Evolutionary conservation across 257 asterid genomes (phyloP).

Genomic region (Lithospermum erythrorhizon): DNA sequence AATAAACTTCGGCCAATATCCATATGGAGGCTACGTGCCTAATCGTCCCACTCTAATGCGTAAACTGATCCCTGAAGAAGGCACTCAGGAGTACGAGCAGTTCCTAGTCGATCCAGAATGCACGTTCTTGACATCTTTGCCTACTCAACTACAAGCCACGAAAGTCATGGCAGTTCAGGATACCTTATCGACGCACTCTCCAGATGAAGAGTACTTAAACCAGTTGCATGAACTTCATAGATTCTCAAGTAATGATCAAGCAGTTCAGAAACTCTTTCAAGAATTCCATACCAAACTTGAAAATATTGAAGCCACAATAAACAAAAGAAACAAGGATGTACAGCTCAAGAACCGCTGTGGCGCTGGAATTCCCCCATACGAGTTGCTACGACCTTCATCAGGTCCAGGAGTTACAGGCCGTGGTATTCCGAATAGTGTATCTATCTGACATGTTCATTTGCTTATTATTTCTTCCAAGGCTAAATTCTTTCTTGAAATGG

Average conservation of each 20-base stretch:
- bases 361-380: constrained; percentile 92
- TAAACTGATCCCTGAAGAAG: constrained; percentile 59
- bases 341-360: constrained; percentile 65
- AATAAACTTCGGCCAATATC: constrained; percentile 86
- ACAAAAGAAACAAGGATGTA: constrained; percentile 39
- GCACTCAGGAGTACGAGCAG: constrained; percentile 53
- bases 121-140: constrained; percentile 63
- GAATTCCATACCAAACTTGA: constrained; percentile 59
- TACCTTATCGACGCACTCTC: constrained; percentile 78
- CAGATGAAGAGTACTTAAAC: constrained; percentile 86
- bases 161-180: constrained; percentile 96
- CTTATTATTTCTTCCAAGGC: no score
- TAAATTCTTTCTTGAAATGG: no score
- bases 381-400: constrained; percentile 80
- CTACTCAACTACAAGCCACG: constrained; percentile 81
- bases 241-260: constrained; percentile 77
- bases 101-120: constrained; percentile 69
- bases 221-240: constrained; percentile 61
- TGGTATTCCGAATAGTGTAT: constrained; percentile 95
- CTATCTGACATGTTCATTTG: constrained; percentile 21
- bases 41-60: constrained; percentile 93
- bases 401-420: constrained; percentile 91
- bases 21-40: constrained; percentile 92
- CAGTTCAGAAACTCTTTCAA: constrained; percentile 44
- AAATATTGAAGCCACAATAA: constrained; percentile 70